Base-by-base conservation (phyloP, 805 yeast species). In the Isabelozyma pseudorhagii region DNA sequence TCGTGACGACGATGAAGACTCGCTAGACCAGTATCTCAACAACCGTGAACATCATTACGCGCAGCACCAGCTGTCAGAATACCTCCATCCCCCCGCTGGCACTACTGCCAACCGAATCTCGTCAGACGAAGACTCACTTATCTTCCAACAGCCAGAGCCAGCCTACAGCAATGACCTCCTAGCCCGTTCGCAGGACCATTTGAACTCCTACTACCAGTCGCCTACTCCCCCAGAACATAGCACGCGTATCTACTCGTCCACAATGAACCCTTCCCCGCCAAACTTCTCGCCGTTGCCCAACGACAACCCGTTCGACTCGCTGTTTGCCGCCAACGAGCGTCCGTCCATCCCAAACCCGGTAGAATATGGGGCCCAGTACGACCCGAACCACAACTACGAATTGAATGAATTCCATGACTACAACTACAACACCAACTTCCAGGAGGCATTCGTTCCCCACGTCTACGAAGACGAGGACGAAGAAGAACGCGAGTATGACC, bases 401-500 rank as follows among this genome's bases (percentile, higher is more conserved):
- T 44, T 57, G 54, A 58, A 60, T 48, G 64, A 62, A 43, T 61
- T 61, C 46, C 64, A 56, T 40, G 58, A 59, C 49, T 50, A 52
- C 42, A 46, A 50, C 39, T 59, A 54, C 42, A 46, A 47, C 25
- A 46, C 46, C 31, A 50, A 55, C 44, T 71, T 61, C 50, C 58
- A 61, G 49, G 74, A 69, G 56, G 69, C 77, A n/a, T 74, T 74
- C 53, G 77, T 72, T 11, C 77, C 77, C 13, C 68, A 72, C 55
- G 72, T 66, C 13, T 71, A 74, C 50, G 75, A 68, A 36, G 73
- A 66, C 10, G 74, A 71, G 17, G 76, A 71, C 44, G 66, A 60
- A 25, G 77, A 73, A 34, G 74, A 70, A 47, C 54, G 60, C 13
- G 73, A 71, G 45, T 72, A 65, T 44, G 78, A 74, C 54, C 67